phyloP scores from a whole-genome alignment of 1,284 basidiomycete species.

The Ganoderma lucidum region DNA sequence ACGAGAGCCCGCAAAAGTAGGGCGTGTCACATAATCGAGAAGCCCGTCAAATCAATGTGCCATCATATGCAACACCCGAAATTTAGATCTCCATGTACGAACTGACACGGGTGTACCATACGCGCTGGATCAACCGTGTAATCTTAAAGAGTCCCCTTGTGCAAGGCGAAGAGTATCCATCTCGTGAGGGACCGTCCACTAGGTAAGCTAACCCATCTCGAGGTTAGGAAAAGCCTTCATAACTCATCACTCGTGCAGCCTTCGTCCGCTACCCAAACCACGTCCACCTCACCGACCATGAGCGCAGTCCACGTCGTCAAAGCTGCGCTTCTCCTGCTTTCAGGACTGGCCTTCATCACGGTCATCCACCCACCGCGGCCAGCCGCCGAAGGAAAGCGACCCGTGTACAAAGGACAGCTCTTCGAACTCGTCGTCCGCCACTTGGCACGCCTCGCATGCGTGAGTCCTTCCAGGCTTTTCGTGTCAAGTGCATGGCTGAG shows the following conservation, averaged over 20 bases:
- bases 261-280: not conserved
- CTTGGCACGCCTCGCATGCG: constrained; percentile 12
- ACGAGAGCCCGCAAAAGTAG: not conserved
- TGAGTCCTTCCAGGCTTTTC: not conserved
- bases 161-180: not conserved
- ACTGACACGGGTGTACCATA: not conserved
- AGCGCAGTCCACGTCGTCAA: not conserved
- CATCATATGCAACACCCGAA: not conserved
- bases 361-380: not conserved
- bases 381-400: not conserved
- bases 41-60: not conserved
- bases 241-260: not conserved
- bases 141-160: not conserved
- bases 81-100: not conserved
- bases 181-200: not conserved
- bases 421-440: constrained; percentile 22
- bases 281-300: not conserved
- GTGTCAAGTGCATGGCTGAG: not conserved
- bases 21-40: not conserved
- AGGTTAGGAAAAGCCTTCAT: not conserved
- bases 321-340: not conserved
- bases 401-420: constrained; percentile 15
- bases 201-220: not conserved
- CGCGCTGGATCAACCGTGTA: not conserved
- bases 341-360: not conserved